These are phyloP conservation scores for Clonostachys byssicola DNA, from an alignment of 2,329 filamentous ascomycete species.

Conservation along the genomic window DNA sequence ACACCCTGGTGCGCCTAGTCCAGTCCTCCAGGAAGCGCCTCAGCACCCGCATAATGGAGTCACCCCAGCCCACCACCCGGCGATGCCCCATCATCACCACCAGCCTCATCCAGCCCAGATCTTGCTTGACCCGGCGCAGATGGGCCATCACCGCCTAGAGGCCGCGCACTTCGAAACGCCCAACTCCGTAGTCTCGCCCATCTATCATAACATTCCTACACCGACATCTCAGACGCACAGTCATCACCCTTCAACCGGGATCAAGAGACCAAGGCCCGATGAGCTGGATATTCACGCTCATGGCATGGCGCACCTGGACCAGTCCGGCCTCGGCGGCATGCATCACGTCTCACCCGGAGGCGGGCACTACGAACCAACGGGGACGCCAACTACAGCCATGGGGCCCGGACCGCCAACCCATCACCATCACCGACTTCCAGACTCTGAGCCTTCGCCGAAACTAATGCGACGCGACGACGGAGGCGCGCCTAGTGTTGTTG, in stretches of 20 bases:
- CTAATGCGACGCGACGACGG: constrained; percentile 59
- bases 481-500: constrained; percentile 79
- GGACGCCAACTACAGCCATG: constrained; percentile 13
- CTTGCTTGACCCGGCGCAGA: constrained; percentile 50
- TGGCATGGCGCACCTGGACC: constrained; percentile 47
- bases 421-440: constrained; percentile 77
- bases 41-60: constrained; percentile 2
- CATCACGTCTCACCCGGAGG: constrained; percentile 48
- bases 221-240: constrained; percentile 23
- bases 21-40: not conserved
- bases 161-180: constrained; percentile 48
- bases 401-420: constrained; percentile 53
- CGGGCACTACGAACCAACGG: constrained; percentile 41
- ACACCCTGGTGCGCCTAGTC: constrained; percentile 1
- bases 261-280: constrained; percentile 53
- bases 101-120: constrained; percentile 34
- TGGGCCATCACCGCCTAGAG: constrained; percentile 46
- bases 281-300: constrained; percentile 53
- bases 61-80: constrained; percentile 1
- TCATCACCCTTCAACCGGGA: constrained; percentile 21
- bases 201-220: constrained; percentile 46
- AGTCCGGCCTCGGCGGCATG: constrained; percentile 51
- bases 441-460: constrained; percentile 66
- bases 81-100: constrained; percentile 27
- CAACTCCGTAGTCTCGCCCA: constrained; percentile 42